Base-by-base conservation (phyloP, 257 asterid species). In the Anisodus tanguticus region DNA sequence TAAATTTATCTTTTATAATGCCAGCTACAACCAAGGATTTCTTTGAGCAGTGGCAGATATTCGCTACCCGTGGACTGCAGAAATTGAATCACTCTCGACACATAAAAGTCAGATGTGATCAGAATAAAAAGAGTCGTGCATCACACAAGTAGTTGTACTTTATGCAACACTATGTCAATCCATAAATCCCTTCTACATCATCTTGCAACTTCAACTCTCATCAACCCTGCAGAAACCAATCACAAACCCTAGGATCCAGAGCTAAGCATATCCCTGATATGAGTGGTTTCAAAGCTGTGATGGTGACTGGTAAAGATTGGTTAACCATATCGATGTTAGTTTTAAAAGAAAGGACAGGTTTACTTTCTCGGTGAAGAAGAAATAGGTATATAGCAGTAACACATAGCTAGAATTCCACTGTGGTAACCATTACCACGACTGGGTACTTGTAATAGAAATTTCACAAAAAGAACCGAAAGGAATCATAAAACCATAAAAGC, bases 181-280 rank as follows among this genome's bases (percentile, higher is more conserved):
- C 39, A 71, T 45, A 43, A 45, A n/a, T 17, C 31, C 58, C 39
- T 49, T 71, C 26, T 45, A 71, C 45, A 74, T 74, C 19, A 74
- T 60, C 62, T 35, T 12, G 62, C 43, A 74, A 22, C 62, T 49
- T 74, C 45, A 74, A 74, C 80, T 11, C 62, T 74, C 60, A 74
- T 74, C 60, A 49, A 74, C 62, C 39, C 9, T 5, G 17, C 80
- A 74, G 43, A 43, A 74, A 19, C 60, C 41, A 49, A 74, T 22
- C 19, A 19, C n/a, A 74, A 51, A 49, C 39, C 80, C 45, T 74
- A 74, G 43, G 62, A 74, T 47, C 80, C 6, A 74, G 80, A 49
- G 80, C 80, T 47, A 74, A 41, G 80, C 62, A 74, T 49, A 10
- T 74, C 80, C 35, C 22, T 12, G 60, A 49, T 74, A 49, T 11